Percentiles rank a stretch among this genome's conserved stretches.
Evolutionary conservation across 345 rosid species (phyloP).

Genomic region (Syzygium aqueum): DNA sequence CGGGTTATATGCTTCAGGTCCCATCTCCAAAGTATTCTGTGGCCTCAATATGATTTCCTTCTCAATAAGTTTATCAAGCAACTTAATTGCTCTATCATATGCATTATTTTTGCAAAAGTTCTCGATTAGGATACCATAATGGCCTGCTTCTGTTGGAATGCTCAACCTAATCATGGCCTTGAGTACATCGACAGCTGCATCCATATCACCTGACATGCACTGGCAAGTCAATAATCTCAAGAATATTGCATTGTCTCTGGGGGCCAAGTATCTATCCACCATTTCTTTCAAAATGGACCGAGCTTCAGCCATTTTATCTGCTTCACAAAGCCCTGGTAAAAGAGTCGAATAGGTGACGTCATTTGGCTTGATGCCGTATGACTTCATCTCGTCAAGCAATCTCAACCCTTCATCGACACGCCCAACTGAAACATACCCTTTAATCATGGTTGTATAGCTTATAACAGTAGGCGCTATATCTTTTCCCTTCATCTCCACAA

Average conservation of each 20-base stretch:
- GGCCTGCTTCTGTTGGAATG: conserved; percentile 75
- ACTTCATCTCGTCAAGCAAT: conserved; percentile 76
- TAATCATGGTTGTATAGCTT: conserved; percentile 82
- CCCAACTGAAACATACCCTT: conserved; percentile 56
- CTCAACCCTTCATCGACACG: conserved; percentile 63
- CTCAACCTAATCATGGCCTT: conserved; percentile 73
- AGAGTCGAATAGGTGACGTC: conserved; percentile 64
- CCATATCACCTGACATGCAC: conserved; percentile 52
- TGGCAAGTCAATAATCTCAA: conserved; percentile 53
- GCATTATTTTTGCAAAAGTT: conserved; percentile 61
- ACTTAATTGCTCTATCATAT: conserved; percentile 56
- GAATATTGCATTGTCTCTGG: conserved; percentile 65
- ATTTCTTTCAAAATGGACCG: conserved; percentile 53
- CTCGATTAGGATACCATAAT: conserved; percentile 72
- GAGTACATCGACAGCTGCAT: conserved; percentile 66
- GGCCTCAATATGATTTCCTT: conserved; percentile 73
- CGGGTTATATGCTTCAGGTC: conserved; percentile 53
- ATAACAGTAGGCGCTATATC: conserved; percentile 58
- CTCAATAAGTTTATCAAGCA: conserved; percentile 65
- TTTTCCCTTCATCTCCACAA: conserved; percentile 80
- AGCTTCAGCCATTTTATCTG: conserved; percentile 61
- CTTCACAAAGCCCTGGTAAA: conserved; percentile 76
- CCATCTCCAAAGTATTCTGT: conserved; percentile 54
- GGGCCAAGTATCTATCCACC: conserved; percentile 52
- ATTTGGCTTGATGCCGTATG: conserved; percentile 55